Base-by-base conservation (phyloP, 2,329 filamentous ascomycete species). In the Ceratocystis smalleyi region DNA sequence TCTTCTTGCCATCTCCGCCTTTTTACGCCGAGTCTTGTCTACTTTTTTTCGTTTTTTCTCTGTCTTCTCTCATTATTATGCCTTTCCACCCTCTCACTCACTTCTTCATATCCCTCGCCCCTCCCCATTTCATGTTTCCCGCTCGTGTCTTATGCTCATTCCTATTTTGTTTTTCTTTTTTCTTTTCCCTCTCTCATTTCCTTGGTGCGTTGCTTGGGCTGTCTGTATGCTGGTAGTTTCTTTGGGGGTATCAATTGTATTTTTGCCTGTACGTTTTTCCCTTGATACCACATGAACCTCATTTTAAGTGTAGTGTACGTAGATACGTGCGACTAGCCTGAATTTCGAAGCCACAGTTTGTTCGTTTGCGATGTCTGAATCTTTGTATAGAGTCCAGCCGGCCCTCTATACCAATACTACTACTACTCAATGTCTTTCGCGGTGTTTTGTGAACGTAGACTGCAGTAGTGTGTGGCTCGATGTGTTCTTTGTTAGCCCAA, bases 231-330 rank as follows among this genome's bases (percentile, higher is more conserved):
- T 63, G 45, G 45, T 54, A 55, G 30, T 30, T 62, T 63, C 47
- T 63, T 43, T 30, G 49, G 35, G 43, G 24, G 61, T 27, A 54
- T 35, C 19, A 35, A 63, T 63, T 47, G 43, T 63, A 54, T 63
- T 61, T 43, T 43, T 61, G 43, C 43, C 43, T 62, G 24, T 64
- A 40, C 35, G 10, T 60, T 35, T 49, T 60, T 49, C 17, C 24
- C 32, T 64, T 49, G 57, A 40, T 47, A n/a, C 22, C 35, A 40
- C 35, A 40, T 40, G 35, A 40, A 12, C 35, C 35, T 40, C 35
- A 40, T 12, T 40, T 40, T 40, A 40, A 40, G 35, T 40, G 10
- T 40, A 40, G 35, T 12, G 35, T 40, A 40, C 35, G 35, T 40
- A 40, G 35, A 40, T 40, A 15, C 35, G 35, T 40, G 35, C 35